A percentile compares a stretch with the other conserved stretches of the same genome.
These are phyloP conservation scores for Neltuma alba DNA, from an alignment of 306 rosid species.

Conservation along the genomic window DNA sequence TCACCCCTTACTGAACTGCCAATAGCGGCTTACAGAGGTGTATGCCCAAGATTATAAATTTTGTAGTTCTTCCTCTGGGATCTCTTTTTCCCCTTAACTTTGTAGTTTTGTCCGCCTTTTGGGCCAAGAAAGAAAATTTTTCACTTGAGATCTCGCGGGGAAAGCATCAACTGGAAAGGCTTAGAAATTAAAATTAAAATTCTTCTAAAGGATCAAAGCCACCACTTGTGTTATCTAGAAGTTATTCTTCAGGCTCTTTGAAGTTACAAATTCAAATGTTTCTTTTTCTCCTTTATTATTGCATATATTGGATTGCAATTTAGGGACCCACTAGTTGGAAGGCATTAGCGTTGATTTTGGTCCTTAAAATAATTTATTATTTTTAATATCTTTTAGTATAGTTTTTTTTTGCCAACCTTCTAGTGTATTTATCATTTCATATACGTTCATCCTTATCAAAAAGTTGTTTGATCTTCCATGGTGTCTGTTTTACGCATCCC, in stretches of 20 bases:
- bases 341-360: neutral
- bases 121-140: neutral
- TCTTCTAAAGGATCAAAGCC: neutral
- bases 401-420: too few species aligned
- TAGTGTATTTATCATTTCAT: too few species aligned
- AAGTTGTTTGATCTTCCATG: too few species aligned
- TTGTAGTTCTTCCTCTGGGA: constrained; percentile 17
- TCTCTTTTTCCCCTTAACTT: neutral
- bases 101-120: neutral
- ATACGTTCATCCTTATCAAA: too few species aligned
- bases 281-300: neutral
- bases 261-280: neutral
- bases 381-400: too few species aligned
- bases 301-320: neutral
- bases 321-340: neutral
- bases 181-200: neutral
- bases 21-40: constrained; percentile 2
- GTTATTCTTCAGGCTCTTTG: neutral
- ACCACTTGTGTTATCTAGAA: neutral
- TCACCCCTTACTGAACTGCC: constrained; percentile 31
- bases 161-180: neutral
- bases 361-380: neutral
- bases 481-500: too few species aligned
- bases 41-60: constrained; percentile 13
- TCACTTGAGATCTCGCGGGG: neutral